Evolutionary conservation across 805 yeast genomes (phyloP), one percentile per base, ranked within the genome.

Genomic region (Candida manassasensis): DNA sequence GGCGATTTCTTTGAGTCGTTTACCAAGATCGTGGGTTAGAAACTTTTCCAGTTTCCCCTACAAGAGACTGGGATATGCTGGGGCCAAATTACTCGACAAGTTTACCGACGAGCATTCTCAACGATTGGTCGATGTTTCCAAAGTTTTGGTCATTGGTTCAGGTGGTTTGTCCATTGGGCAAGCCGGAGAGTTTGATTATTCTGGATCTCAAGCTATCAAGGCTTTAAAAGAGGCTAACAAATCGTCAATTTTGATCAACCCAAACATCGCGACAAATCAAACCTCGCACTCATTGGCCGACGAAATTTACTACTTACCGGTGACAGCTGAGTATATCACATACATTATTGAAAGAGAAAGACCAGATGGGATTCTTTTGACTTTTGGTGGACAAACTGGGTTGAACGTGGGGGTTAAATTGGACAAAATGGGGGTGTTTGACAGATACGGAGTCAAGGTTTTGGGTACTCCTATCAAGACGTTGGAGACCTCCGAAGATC

Each of bases 361-460:
- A 49, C 98, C 98, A 27, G 97, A 93, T 63, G 97, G 96, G 31
- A 89, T 93, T 37, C 71, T 90, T 55, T 75, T 90, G 56, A 90
- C 98, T 3, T 93, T 93, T 61, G 99, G 99, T 55, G 99, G 99
- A 48, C 99, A 93, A 70, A 93, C 99, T 21, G 98, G 84, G 45
- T 74, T 93, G 52, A 93, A 89, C 57, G 96, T 90, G 42, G 97
- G 97, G 67, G 94, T 93, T 35, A 83, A 87, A 53, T 75, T 93
- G 45, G 96, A 93, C 42, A 84, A 88, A 66, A 83, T 85, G 88
- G 97, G 97, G 45, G 86, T 87, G 39, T 82, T 94, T 53, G 87
- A 83, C 46, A 75, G 95, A 49, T 87, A 84, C 59, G 84, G 84
- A 46, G 88, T 93, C 55, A 89, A 88, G 68, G 99, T 93, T 16